These are phyloP conservation scores for Yarrowia divulgata DNA, from an alignment of 805 yeast species.

Conservation along the genomic window DNA sequence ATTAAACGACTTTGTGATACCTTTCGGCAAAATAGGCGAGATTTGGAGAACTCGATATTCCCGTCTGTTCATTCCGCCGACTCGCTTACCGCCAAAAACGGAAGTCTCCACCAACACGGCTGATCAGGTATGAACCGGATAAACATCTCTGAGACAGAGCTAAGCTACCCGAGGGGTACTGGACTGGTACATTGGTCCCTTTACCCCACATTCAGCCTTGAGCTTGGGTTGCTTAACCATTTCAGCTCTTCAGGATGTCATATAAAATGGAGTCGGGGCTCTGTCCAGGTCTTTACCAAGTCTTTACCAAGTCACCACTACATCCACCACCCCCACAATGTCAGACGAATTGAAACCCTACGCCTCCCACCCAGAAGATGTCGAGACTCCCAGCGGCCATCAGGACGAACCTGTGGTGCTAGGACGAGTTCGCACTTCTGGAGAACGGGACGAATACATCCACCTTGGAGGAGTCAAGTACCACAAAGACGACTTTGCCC, in stretches of 20 bases:
- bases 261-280: background rate
- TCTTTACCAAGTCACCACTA: no score
- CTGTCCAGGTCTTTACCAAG: no score
- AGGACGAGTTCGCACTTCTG: slow-evolving; percentile 49
- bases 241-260: background rate
- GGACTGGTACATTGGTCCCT: background rate
- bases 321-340: background rate
- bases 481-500: slow-evolving; percentile 61
- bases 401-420: slow-evolving; percentile 31
- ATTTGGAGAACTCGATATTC: no score
- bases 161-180: slow-evolving; percentile 3
- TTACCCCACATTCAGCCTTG: slow-evolving; percentile 15
- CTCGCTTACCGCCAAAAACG: no score
- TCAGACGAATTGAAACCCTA: background rate
- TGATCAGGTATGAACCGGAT: slow-evolving; percentile 22
- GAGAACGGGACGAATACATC: slow-evolving; percentile 65
- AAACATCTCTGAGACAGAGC: background rate
- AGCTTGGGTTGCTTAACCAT: background rate
- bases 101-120: slow-evolving; percentile 22
- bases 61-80: no score
- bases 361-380: background rate
- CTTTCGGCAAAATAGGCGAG: background rate
- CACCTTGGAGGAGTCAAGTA: slow-evolving; percentile 72
- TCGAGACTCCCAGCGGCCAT: slow-evolving; percentile 8
- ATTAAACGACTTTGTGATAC: background rate